A percentile compares a stretch with the other conserved stretches of the same genome.
phyloP scores from a whole-genome alignment of 2,329 filamentous ascomycete genomes.

The Elsinoe necatrix region DNA sequence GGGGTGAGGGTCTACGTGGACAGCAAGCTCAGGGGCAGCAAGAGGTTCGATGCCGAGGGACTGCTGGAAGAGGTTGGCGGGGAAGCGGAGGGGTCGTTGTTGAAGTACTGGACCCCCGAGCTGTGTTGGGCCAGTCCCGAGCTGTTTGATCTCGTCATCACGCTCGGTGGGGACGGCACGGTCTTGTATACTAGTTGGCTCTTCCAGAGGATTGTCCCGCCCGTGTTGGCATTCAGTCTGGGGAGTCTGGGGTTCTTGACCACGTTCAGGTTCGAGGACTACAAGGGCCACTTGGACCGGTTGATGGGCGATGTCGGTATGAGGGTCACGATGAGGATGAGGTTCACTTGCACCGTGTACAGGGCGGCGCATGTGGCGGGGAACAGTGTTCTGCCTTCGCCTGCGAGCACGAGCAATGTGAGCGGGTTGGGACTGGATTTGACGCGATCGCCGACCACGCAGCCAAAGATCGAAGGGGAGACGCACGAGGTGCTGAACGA shows the following conservation, averaged over 20 bases:
- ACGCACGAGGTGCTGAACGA: slow-evolving; percentile 98
- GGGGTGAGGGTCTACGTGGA: slow-evolving; percentile 98
- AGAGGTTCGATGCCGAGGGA: slow-evolving; percentile 71
- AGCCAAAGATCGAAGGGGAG: slow-evolving; percentile 66
- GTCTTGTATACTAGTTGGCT: slow-evolving; percentile 85
- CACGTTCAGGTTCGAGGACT: slow-evolving; percentile 77
- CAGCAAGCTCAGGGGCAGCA: slow-evolving; percentile 79
- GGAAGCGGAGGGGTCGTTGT: slow-evolving; percentile 71
- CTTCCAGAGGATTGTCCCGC: slow-evolving; percentile 82
- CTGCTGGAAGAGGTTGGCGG: slow-evolving; percentile 66
- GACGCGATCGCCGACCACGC: slow-evolving; percentile 38
- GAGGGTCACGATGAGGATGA: slow-evolving; percentile 96
- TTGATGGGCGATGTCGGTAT: slow-evolving; percentile 88
- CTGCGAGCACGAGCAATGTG: slow-evolving; percentile 22
- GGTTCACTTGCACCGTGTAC: slow-evolving; percentile 96
- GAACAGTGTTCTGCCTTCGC: slow-evolving; percentile 24
- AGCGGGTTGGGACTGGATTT: slow-evolving; percentile 9
- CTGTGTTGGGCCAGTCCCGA: slow-evolving; percentile 91
- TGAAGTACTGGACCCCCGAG: slow-evolving; percentile 93
- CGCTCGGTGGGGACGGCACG: slow-evolving; percentile 77
- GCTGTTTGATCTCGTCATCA: slow-evolving; percentile 88
- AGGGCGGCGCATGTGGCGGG: slow-evolving; percentile 43
- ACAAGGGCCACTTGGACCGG: slow-evolving; percentile 75
- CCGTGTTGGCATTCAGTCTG: slow-evolving; percentile 74
- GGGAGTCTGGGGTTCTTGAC: slow-evolving; percentile 84